These are phyloP conservation scores for Trichoderma sp. DNA, from an alignment of 2,329 filamentous ascomycete species.

Conservation along the genomic window DNA sequence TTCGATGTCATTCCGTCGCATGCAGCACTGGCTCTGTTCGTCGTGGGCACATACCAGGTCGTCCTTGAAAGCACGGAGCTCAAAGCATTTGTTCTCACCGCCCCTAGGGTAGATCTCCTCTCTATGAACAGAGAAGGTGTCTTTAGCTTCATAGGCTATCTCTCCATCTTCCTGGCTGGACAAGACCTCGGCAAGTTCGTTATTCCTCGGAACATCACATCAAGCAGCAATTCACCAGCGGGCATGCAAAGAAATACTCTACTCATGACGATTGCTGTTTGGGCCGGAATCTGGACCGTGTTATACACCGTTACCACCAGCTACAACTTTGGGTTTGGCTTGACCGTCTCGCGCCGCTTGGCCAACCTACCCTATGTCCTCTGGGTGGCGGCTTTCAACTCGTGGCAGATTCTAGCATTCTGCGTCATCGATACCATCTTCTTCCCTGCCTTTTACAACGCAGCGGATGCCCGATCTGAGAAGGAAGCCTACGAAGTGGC, in stretches of 20 bases:
- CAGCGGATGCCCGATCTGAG: conserved; percentile 60
- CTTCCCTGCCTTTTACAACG: conserved; percentile 73
- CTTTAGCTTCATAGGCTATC: conserved; percentile 92
- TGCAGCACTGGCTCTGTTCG: conserved; percentile 70
- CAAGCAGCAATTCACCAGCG: conserved; percentile 48
- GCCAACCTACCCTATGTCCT: conserved; percentile 93
- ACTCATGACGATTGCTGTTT: conserved; percentile 65
- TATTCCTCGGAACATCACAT: conserved; percentile 63
- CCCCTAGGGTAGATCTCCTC: conserved; percentile 75
- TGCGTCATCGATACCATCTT: conserved; percentile 76
- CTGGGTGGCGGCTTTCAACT: conserved; percentile 93
- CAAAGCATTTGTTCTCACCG: conserved; percentile 80
- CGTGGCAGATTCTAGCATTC: conserved; percentile 77
- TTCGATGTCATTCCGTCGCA: conserved; percentile 75
- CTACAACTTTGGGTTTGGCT: conserved; percentile 69
- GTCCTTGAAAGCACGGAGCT: conserved; percentile 76
- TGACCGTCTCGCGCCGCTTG: conserved; percentile 82
- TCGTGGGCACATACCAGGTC: conserved; percentile 73
- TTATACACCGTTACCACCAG: conserved; percentile 73
- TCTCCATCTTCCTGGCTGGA: conserved; percentile 91
- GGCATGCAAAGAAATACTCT: conserved; percentile 59
- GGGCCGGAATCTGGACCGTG: conserved; percentile 68
- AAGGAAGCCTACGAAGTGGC: conserved; percentile 66
- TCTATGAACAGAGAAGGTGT: conserved; percentile 93
- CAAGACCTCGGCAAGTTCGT: conserved; percentile 81